phyloP scores from a whole-genome alignment of 2,329 filamentous ascomycete species.

The Monosporascus cannonballus region DNA sequence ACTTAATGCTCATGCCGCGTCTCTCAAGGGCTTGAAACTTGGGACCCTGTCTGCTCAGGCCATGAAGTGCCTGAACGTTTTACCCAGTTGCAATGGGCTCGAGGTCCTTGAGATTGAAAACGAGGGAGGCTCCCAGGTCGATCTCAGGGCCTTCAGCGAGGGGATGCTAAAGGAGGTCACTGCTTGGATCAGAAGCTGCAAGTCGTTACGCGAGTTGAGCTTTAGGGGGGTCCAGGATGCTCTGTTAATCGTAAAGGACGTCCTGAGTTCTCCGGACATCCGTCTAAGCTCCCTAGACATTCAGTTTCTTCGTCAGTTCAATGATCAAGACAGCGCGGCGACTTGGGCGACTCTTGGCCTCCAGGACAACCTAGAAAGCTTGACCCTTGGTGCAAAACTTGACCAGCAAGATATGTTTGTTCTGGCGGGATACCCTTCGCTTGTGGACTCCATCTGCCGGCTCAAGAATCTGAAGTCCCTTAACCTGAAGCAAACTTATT shows the following conservation, averaged over 20 bases:
- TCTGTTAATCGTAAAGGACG: constrained; percentile 24
- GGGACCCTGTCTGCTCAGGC: constrained; percentile 22
- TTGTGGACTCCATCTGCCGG: constrained; percentile 38
- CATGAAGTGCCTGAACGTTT: constrained; percentile 22
- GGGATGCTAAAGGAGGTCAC: constrained; percentile 22
- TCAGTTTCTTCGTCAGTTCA: constrained; percentile 9
- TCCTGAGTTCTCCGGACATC: constrained; percentile 17
- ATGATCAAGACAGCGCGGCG: constrained; percentile 6
- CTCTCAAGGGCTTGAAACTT: constrained; percentile 27
- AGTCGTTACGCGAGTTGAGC: constrained; percentile 20
- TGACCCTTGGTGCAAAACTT: constrained; percentile 23
- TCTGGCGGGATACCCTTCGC: constrained; percentile 21
- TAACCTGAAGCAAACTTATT: constrained; percentile 43
- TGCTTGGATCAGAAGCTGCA: constrained; percentile 25
- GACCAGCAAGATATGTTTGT: constrained; percentile 43
- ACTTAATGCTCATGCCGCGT: constrained; percentile 35
- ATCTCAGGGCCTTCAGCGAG: constrained; percentile 14
- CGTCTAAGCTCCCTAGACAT: constrained; percentile 17
- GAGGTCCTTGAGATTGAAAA: constrained; percentile 29
- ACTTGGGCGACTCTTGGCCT: constrained; percentile 19
- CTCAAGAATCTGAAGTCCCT: constrained; percentile 47
- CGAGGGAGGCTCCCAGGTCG: constrained; percentile 5
- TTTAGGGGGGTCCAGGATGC: constrained; percentile 41
- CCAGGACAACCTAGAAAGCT: constrained; percentile 15
- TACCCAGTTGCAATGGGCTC: constrained; percentile 28